These are phyloP conservation scores for Syzygium malaccense DNA, from an alignment of 441 rosid species.

Conservation along the genomic window DNA sequence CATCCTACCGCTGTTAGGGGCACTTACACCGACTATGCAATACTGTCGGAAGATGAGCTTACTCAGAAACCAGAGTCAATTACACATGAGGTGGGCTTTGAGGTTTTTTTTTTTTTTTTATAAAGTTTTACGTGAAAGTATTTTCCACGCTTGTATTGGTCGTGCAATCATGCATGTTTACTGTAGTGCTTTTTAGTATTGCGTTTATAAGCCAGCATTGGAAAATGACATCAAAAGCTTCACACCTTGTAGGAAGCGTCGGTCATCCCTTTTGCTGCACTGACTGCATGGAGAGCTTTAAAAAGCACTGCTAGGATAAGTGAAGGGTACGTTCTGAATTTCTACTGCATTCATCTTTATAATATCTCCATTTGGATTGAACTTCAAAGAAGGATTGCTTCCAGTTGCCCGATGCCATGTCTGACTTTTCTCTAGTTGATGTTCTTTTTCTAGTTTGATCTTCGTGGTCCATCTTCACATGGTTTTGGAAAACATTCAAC, in stretches of 20 bases:
- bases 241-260: constrained; percentile 70
- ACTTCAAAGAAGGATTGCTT: not conserved
- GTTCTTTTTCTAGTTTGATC: not conserved
- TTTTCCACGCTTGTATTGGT: not conserved
- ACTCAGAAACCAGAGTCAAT: constrained; percentile 62
- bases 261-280: constrained; percentile 89
- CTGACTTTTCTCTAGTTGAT: not conserved
- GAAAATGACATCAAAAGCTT: not conserved
- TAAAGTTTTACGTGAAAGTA: not conserved
- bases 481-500: not conserved
- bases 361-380: not conserved
- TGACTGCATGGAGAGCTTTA: constrained; percentile 97
- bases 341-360: not conserved
- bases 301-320: constrained; percentile 80
- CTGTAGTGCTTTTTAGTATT: not conserved
- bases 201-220: not conserved
- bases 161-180: not conserved
- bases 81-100: constrained; percentile 55
- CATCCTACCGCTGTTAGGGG: constrained; percentile 98
- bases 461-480: not conserved
- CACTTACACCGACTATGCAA: constrained; percentile 77
- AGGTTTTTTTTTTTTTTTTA: not conserved
- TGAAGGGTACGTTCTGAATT: constrained; percentile 56
- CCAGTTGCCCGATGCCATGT: not conserved
- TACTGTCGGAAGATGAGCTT: constrained; percentile 81